phyloP scores from a whole-genome alignment of 2,329 filamentous ascomycete genomes.

The Lecanoromycetidae sp. region DNA sequence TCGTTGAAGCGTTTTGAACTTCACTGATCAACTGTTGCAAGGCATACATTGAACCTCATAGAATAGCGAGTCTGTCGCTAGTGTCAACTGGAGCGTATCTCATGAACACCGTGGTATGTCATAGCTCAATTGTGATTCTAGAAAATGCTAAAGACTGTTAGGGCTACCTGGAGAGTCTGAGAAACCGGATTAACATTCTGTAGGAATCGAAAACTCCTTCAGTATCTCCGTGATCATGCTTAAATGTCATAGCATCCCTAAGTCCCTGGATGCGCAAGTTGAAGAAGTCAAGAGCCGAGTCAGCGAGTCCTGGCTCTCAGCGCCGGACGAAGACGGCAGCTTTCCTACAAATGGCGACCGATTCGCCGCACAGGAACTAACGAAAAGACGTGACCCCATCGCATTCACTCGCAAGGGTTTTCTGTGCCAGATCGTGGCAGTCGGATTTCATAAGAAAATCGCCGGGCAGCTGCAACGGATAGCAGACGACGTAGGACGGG shows the following conservation, averaged over 20 bases:
- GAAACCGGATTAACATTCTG: slow-evolving; percentile 8
- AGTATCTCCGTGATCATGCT: background rate
- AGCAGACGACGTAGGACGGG: slow-evolving; percentile 55
- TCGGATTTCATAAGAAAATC: slow-evolving; percentile 67
- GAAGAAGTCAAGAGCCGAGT: slow-evolving; percentile 53
- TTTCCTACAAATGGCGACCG: slow-evolving; percentile 72
- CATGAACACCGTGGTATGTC: slow-evolving; percentile 30
- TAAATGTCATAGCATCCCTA: slow-evolving; percentile 45
- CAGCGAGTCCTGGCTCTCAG: slow-evolving; percentile 47
- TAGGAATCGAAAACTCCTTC: background rate
- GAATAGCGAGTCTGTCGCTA: slow-evolving; percentile 37
- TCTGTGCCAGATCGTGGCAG: slow-evolving; percentile 64
- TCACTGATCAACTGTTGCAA: slow-evolving; percentile 11
- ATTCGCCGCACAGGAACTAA: slow-evolving; percentile 66
- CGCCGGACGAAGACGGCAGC: slow-evolving; percentile 45
- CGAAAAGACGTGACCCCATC: slow-evolving; percentile 51
- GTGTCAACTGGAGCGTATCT: slow-evolving; percentile 38
- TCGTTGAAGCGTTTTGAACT: background rate
- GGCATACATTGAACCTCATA: slow-evolving; percentile 34
- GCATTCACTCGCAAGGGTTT: slow-evolving; percentile 57
- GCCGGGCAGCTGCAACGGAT: slow-evolving; percentile 52
- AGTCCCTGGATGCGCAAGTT: slow-evolving; percentile 55
- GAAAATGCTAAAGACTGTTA: background rate
- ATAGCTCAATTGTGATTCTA: background rate
- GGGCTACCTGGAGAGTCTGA: slow-evolving; percentile 4